Evolutionary conservation across 768 basidiomycete species (phyloP).

Genomic region (Phaeotremella fagi): DNA sequence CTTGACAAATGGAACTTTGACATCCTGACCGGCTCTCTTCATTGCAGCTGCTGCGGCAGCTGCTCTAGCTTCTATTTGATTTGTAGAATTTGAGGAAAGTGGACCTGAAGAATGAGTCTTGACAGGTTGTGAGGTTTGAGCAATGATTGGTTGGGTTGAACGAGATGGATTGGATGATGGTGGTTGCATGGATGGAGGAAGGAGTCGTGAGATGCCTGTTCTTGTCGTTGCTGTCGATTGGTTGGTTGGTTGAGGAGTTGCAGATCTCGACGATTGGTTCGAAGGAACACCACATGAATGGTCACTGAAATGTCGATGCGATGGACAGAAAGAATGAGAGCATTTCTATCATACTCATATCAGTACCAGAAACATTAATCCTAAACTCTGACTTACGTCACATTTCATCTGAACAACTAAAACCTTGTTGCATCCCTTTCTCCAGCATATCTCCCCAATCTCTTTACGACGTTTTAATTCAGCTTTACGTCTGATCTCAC

Average conservation of each 20-base stretch:
- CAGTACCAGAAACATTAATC: neutral
- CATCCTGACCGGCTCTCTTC: slow-evolving; percentile 42
- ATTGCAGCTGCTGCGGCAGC: slow-evolving; percentile 45
- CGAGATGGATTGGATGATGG: slow-evolving; percentile 3
- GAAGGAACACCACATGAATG: slow-evolving; percentile 30
- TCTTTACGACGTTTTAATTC: slow-evolving; percentile 40
- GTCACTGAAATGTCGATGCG: slow-evolving; percentile 41
- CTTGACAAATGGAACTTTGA: slow-evolving; percentile 43
- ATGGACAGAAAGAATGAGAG: slow-evolving; percentile 40
- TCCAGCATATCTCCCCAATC: slow-evolving; percentile 44
- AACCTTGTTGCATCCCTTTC: slow-evolving; percentile 37
- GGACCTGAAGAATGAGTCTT: slow-evolving; percentile 2
- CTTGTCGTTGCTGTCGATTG: slow-evolving; percentile 8
- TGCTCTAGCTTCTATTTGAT: slow-evolving; percentile 34
- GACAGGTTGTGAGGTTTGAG: slow-evolving; percentile 2
- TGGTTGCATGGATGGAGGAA: slow-evolving; percentile 5
- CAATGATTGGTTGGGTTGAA: slow-evolving; percentile 2
- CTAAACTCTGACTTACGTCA: slow-evolving; percentile 31
- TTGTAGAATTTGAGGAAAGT: neutral
- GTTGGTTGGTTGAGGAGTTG: slow-evolving; percentile 4
- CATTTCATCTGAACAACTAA: slow-evolving; percentile 46
- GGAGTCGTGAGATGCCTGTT: slow-evolving; percentile 14
- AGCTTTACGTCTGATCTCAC: slow-evolving; percentile 32
- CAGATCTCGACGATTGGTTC: slow-evolving; percentile 6
- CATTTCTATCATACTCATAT: slow-evolving; percentile 24